Base-by-base conservation (phyloP, 1,284 basidiomycete genomes). In the Leucocoprinus gongylophorus region DNA sequence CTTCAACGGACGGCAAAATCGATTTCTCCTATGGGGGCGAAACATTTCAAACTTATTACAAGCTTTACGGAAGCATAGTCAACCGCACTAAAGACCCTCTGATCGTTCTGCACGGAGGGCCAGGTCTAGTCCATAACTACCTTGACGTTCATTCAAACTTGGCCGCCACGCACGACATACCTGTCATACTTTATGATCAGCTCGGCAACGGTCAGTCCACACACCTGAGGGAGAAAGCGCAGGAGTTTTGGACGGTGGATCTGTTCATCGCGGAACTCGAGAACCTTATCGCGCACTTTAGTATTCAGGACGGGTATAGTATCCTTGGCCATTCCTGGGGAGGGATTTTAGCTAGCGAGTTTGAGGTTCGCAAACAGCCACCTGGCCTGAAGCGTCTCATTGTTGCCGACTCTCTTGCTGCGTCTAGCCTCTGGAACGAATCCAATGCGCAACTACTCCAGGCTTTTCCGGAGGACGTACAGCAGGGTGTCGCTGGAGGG, bases 131-230 rank as follows among this genome's bases (percentile, higher is more conserved):
- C 1, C 69, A 76, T 52, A 60, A 69, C 48, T 77, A 78, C 59
- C 56, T 79, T 28, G 13, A 33, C 18, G 15, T 37, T 18, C 41
- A 47, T 21, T 50, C 51, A 23, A 30, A 54, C 28, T 26, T 39
- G 21, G 18, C 37, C 3, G 5, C 23, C 42, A n/a, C n/a, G 15
- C 15, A 41, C 26, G 54, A 50, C 12, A 55, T 57, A 17, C 74
- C 75, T 0, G 62, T 79, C 56, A 56, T 80, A 40, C 57, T 79
- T 51, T 79, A 79, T 59, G 78, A 79, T 57, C 78, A 79, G 59
- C 56, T 79, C 40, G 79, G 77, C 9, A 70, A 61, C 46, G 75
- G 71, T 2, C 54, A 58, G 35, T 79, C 76, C 7, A 72, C 75
- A 1, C 73, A 73, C 46, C 65, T 70, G 2, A 63, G 50, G 0